Evolutionary conservation across 2,329 filamentous ascomycete species (phyloP).

Genomic region (Coniochaeta sp.): DNA sequence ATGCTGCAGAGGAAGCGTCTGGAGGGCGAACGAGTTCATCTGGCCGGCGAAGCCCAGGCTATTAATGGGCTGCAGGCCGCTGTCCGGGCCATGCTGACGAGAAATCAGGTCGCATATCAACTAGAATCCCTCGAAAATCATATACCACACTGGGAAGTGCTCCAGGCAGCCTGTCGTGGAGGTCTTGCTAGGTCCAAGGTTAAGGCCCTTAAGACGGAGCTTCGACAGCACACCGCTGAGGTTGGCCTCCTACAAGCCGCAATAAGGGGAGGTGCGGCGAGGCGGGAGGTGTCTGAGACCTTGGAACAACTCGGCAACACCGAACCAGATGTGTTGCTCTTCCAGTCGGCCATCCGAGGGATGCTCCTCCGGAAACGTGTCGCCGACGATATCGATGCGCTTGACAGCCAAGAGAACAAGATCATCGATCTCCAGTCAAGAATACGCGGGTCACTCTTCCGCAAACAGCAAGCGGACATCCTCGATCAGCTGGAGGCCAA

Average conservation of each 20-base stretch:
- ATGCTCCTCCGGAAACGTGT: conserved; percentile 50
- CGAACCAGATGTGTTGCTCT: conserved; percentile 36
- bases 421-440: conserved; percentile 61
- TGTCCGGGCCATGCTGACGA: conserved; percentile 54
- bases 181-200: conserved; percentile 38
- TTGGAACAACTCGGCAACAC: conserved; percentile 39
- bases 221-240: conserved; percentile 34
- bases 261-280: conserved; percentile 47
- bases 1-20: conserved; percentile 54
- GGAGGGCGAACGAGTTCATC: conserved; percentile 42
- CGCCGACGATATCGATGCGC: conserved; percentile 39
- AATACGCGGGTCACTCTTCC: conserved; percentile 57
- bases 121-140: conserved; percentile 44
- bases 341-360: conserved; percentile 56
- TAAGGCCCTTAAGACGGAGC: conserved; percentile 37
- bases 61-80: conserved; percentile 58
- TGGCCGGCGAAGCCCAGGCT: conserved; percentile 42
- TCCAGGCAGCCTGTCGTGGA: conserved; percentile 43
- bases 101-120: conserved; percentile 45
- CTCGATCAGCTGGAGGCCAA: conserved; percentile 65
- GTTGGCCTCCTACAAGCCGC: conserved; percentile 43
- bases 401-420: conserved; percentile 49
- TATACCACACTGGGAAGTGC: conserved; percentile 39
- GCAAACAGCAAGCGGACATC: conserved; percentile 53
- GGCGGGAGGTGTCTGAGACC: conserved; percentile 40